Conservation (phyloP, 2,329 filamentous ascomycete genomes). For the Penicillium sp. region DNA sequence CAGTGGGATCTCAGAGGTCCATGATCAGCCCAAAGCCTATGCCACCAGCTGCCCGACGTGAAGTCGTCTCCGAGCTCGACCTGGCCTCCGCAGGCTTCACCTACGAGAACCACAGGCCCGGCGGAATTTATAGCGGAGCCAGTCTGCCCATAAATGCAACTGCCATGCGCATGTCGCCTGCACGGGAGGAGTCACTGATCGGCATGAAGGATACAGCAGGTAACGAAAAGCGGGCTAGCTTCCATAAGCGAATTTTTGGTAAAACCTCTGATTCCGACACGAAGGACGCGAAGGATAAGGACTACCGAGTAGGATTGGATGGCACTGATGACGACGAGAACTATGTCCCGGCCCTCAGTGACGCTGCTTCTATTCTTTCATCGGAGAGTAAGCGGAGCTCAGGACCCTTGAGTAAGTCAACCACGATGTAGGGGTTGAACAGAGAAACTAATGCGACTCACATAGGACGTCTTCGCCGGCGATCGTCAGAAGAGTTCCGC, state of each 20-base stretch:
- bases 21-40: background rate
- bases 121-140: constrained; percentile 3
- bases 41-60: constrained; percentile 1
- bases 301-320: background rate
- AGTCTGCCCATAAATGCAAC: background rate
- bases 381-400: constrained; percentile 9
- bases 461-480: constrained; percentile 21
- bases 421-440: background rate
- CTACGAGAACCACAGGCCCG: constrained; percentile 4
- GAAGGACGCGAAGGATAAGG: constrained; percentile 2
- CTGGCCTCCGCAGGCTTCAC: constrained; percentile 6
- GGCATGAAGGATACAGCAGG: background rate
- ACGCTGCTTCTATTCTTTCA: background rate
- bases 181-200: background rate
- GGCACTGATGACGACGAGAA: constrained; percentile 2
- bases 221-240: constrained; percentile 15
- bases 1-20: background rate
- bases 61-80: constrained; percentile 1
- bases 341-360: background rate
- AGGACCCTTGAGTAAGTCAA: constrained; percentile 16
- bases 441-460: background rate
- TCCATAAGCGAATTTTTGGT: constrained; percentile 12
- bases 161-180: constrained; percentile 2
- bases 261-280: constrained; percentile 5
- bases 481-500: constrained; percentile 33